Evolutionary conservation across 495 filamentous ascomycete species (phyloP).

Genomic region (Tuber indicum): DNA sequence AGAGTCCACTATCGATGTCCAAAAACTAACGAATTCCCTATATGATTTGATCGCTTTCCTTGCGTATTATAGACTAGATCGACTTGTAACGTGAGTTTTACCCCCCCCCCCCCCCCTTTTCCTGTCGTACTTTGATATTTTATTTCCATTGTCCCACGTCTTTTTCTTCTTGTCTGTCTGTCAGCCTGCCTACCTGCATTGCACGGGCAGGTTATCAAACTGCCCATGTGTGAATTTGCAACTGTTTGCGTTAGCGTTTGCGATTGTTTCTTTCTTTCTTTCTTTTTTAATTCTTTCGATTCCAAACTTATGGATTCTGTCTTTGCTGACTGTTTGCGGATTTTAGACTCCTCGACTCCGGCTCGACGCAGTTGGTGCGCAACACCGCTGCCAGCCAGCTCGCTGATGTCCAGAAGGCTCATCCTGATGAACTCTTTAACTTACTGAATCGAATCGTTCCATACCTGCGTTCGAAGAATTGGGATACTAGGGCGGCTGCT

Average conservation of each 20-base stretch:
- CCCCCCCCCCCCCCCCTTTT: conserved; percentile 15
- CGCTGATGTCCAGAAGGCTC: conserved; percentile 92
- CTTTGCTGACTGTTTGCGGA: conserved; percentile 16
- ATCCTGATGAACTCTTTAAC: conserved; percentile 95
- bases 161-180: not conserved
- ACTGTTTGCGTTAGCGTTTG: conserved; percentile 16
- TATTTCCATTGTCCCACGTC: not conserved
- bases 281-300: not conserved
- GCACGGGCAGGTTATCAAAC: conserved; percentile 31
- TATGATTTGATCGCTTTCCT: conserved; percentile 25
- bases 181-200: not conserved
- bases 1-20: conserved; percentile 13
- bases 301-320: conserved; percentile 22
- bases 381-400: conserved; percentile 95
- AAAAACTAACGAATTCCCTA: conserved; percentile 29
- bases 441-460: conserved; percentile 91
- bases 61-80: conserved; percentile 62
- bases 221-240: conserved; percentile 12
- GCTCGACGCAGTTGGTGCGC: conserved; percentile 86
- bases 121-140: conserved; percentile 23
- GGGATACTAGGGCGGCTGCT: conserved; percentile 88
- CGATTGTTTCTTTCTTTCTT: not conserved
- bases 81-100: conserved; percentile 79
- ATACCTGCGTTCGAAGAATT: conserved; percentile 83
- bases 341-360: conserved; percentile 81